Evolutionary conservation across 208 protist species (phyloP).

Genomic region (Acanthamoeba lenticulata): DNA sequence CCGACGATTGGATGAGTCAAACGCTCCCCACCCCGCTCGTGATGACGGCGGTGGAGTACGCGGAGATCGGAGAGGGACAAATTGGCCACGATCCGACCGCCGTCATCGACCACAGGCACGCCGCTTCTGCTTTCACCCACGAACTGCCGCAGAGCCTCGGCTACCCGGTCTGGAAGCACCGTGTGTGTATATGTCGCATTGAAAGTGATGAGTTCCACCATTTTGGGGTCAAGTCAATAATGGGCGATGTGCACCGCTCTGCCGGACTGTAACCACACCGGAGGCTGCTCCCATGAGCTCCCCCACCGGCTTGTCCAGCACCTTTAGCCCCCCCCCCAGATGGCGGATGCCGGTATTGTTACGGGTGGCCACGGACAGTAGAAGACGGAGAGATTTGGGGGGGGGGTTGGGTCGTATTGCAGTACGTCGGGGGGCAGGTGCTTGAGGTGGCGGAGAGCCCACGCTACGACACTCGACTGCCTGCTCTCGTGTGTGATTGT

Average conservation of each 20-base stretch:
- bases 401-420: too few species aligned
- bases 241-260: too few species aligned
- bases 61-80: slow-evolving; percentile 10
- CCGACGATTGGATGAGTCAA: too few species aligned
- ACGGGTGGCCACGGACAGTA: not conserved
- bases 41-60: too few species aligned
- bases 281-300: not conserved
- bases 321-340: too few species aligned
- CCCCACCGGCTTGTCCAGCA: not conserved
- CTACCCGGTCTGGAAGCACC: not conserved
- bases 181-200: not conserved
- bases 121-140: not conserved
- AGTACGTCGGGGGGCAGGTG: not conserved
- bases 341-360: not conserved
- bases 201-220: not conserved
- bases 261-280: too few species aligned
- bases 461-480: not conserved
- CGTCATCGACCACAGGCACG: not conserved
- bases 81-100: not conserved
- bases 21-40: too few species aligned
- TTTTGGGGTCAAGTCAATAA: not conserved
- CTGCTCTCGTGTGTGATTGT: too few species aligned
- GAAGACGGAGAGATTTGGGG: not conserved
- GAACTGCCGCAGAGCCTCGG: not conserved
- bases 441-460: not conserved